Percentiles rank a stretch among this genome's conserved stretches.
phyloP scores from a whole-genome alignment of 768 basidiomycete genomes.

The Mycena capillaripes region DNA sequence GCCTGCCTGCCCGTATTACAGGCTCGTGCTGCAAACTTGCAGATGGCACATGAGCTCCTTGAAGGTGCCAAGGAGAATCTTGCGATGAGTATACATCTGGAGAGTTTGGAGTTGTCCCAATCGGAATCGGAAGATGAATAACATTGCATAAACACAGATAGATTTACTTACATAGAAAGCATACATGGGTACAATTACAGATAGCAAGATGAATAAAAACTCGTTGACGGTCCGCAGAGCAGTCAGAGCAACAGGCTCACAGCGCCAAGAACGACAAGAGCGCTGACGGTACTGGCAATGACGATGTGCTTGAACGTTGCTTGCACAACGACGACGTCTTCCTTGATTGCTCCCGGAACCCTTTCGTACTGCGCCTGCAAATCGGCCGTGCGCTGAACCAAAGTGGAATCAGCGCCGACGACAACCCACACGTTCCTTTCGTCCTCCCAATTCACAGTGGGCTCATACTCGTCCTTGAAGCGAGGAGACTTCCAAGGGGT shows the following conservation, averaged over 20 bases:
- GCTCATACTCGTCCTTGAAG: constrained; percentile 35
- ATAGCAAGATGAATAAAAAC: neutral
- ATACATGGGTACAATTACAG: neutral
- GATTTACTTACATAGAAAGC: neutral
- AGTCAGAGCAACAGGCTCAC: constrained; percentile 23
- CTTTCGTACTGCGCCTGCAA: constrained; percentile 32
- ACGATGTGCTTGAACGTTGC: constrained; percentile 34
- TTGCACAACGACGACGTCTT: constrained; percentile 30
- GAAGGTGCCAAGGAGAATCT: constrained; percentile 66
- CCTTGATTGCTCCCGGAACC: constrained; percentile 31
- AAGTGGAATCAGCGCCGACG: constrained; percentile 22
- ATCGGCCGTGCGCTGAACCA: constrained; percentile 36
- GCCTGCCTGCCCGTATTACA: constrained; percentile 64
- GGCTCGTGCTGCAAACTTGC: constrained; percentile 61
- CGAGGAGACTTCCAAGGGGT: constrained; percentile 32
- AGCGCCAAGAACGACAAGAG: constrained; percentile 25
- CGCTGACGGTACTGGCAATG: constrained; percentile 30
- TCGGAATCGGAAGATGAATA: constrained; percentile 24
- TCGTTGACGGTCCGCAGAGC: neutral
- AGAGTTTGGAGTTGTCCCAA: constrained; percentile 51
- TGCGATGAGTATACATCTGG: constrained; percentile 61
- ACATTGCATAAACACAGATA: neutral
- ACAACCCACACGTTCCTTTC: constrained; percentile 32
- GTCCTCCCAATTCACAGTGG: constrained; percentile 19
- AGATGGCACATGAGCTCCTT: constrained; percentile 63